Conservation (phyloP, 2,329 filamentous ascomycete species). For the Xylaria hypoxylon region DNA sequence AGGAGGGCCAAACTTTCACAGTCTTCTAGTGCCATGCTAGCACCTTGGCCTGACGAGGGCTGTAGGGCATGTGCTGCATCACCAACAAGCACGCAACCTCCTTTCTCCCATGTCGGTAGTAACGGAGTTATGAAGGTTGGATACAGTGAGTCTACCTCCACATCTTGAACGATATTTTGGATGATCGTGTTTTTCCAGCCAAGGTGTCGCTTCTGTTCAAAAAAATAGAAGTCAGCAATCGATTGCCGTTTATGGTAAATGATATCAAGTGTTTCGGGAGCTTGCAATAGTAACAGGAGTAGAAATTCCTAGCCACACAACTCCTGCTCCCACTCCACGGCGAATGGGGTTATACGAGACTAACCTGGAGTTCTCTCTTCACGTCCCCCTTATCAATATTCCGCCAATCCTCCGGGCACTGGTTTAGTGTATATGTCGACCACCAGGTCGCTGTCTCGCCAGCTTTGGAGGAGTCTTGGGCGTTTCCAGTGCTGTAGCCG, state of each 20-base stretch:
- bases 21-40: slow-evolving; percentile 38
- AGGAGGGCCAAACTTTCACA: slow-evolving; percentile 32
- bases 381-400: slow-evolving; percentile 32
- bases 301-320: not conserved
- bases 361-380: slow-evolving; percentile 33
- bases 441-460: slow-evolving; percentile 32
- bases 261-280: not conserved
- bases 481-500: slow-evolving; percentile 31
- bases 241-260: not conserved
- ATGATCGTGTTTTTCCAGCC: slow-evolving; percentile 31
- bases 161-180: slow-evolving; percentile 31
- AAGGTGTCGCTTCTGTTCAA: slow-evolving; percentile 29
- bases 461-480: slow-evolving; percentile 28
- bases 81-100: slow-evolving; percentile 37
- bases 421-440: slow-evolving; percentile 33
- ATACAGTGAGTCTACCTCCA: slow-evolving; percentile 33
- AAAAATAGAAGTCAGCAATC: not conserved
- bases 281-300: not conserved
- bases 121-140: slow-evolving; percentile 35
- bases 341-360: not conserved
- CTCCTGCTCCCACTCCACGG: not conserved
- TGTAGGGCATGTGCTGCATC: slow-evolving; percentile 37
- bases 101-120: slow-evolving; percentile 37
- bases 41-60: slow-evolving; percentile 37
- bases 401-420: slow-evolving; percentile 38